Percentiles rank a stretch among this genome's conserved stretches.
phyloP scores from a whole-genome alignment of 192 early-diverging fungal genomes.

The Oehlia diaphana region DNA sequence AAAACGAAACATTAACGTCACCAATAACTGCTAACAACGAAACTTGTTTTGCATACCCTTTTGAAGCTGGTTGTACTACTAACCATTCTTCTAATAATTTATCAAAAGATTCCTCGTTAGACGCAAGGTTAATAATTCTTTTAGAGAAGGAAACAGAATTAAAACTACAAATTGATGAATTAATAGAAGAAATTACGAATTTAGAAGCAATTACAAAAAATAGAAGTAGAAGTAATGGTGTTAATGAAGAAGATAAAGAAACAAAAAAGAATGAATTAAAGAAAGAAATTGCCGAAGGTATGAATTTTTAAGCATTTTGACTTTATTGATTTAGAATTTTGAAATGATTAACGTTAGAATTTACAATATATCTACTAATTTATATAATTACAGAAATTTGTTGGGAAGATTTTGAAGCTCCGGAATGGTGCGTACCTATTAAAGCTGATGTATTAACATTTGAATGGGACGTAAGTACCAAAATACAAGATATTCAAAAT shows the following conservation, averaged over 20 bases:
- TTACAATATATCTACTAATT: too few relatives aligned
- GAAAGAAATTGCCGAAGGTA: slow-evolving; percentile 17
- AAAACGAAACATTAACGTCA: too few relatives aligned
- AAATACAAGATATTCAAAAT: background rate
- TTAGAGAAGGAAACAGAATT: slow-evolving; percentile 57
- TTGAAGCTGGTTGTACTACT: too few relatives aligned
- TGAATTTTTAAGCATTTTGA: background rate
- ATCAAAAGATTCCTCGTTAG: background rate
- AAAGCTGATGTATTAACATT: slow-evolving; percentile 95
- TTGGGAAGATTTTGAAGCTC: slow-evolving; percentile 83
- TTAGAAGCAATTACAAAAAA: slow-evolving; percentile 43
- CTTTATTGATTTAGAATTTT: too few relatives aligned
- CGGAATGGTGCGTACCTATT: slow-evolving; percentile 92
- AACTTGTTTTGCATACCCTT: too few relatives aligned
- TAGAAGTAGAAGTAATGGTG: slow-evolving; percentile 12
- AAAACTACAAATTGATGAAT: slow-evolving; percentile 52
- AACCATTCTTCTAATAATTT: too few relatives aligned
- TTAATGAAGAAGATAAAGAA: slow-evolving; percentile 31
- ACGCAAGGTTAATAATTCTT: slow-evolving; percentile 33
- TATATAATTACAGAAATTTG: slow-evolving; percentile 12
- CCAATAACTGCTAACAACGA: too few relatives aligned
- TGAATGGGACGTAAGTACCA: slow-evolving; percentile 79
- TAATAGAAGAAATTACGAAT: slow-evolving; percentile 54
- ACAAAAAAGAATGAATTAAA: slow-evolving; percentile 30
- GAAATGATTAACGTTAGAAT: slow-evolving; percentile 37